Evolutionary conservation across 2,329 filamentous ascomycete genomes (phyloP).

Genomic region (Coleophoma crateriformis): DNA sequence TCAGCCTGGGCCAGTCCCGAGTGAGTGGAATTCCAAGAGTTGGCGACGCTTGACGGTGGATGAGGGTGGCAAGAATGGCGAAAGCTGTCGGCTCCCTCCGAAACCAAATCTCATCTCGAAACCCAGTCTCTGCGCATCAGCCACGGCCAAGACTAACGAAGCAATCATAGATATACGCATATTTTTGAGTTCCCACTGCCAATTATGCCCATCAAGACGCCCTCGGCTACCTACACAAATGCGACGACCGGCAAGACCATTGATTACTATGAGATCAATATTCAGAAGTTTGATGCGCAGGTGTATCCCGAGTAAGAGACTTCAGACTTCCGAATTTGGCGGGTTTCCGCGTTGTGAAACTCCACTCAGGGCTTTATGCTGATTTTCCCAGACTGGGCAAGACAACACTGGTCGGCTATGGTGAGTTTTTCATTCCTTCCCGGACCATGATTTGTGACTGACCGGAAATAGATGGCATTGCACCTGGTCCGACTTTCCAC

Average conservation of each 20-base stretch:
- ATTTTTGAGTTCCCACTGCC: conserved; percentile 14
- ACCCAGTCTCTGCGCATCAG: neutral
- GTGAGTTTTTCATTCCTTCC: too few relatives aligned
- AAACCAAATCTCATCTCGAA: neutral
- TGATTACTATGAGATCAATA: conserved; percentile 40
- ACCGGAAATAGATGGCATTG: conserved; percentile 34
- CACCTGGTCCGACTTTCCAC: conserved; percentile 47
- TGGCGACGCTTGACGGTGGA: too few relatives aligned
- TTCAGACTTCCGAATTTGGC: too few relatives aligned
- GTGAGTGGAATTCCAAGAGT: too few relatives aligned
- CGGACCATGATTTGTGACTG: too few relatives aligned
- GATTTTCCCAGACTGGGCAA: conserved; percentile 22
- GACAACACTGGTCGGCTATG: conserved; percentile 41
- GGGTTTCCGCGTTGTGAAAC: too few relatives aligned
- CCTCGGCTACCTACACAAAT: conserved; percentile 10
- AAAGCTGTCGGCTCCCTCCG: neutral
- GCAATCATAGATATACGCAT: conserved; percentile 11
- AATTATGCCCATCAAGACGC: conserved; percentile 9
- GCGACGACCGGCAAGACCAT: conserved; percentile 21
- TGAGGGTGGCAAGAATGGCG: too few relatives aligned
- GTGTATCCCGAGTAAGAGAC: conserved; percentile 29
- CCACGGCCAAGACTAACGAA: neutral
- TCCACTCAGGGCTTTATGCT: too few relatives aligned
- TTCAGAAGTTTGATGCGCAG: conserved; percentile 33
- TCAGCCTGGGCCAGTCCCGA: neutral